Base-by-base conservation (phyloP, 2,329 filamentous ascomycete species). In the Fusarium albidum region DNA sequence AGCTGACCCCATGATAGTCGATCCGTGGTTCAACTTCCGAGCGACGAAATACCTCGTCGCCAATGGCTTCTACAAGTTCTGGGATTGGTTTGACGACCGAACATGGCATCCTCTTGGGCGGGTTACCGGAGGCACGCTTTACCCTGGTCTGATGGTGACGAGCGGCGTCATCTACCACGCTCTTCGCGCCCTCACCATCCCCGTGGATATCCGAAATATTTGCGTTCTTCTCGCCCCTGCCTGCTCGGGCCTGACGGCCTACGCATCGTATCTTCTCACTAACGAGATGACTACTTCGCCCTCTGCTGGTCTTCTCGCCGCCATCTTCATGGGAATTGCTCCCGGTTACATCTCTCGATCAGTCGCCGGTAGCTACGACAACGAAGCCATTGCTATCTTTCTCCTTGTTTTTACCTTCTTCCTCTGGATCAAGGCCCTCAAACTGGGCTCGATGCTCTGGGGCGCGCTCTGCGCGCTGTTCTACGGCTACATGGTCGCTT, bases 21-120 rank as follows among this genome's bases (percentile, higher is more conserved):
- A 99, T 78, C 95, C 95, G 29, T 99, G 95, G 95, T 99, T 99
- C 81, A 99, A 99, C 78, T 99, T 99, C 78, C 85, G 95, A 76
- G 95, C 95, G 64, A 98, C 95, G 50, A 98, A 98, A 78, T 98
- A 99, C 71, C 85, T 99, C 49, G 91, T 99, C 49, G 86, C 94
- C 71, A 86, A 99, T 87, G 95, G 95, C 68, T 98, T 99, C 79
- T 96, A 96, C 77, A 92, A 90, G 75, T 99, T 99, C 75, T 99
- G 95, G 95, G 94, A 99, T 75, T 99, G 95, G 95, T 99, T 99
- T 72, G 95, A 99, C 77, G 95, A 99, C 81, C 88, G 95, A 80
- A 99, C 95, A 86, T 99, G 95, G 95, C 94, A 99, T 77, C 95
- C 95, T 68, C 89, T 99, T 57, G 95, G 95, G 68, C 92, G 95